These are phyloP conservation scores for Dissophora globulifera DNA, from an alignment of 192 early-diverging fungal genomes.

Conservation along the genomic window DNA sequence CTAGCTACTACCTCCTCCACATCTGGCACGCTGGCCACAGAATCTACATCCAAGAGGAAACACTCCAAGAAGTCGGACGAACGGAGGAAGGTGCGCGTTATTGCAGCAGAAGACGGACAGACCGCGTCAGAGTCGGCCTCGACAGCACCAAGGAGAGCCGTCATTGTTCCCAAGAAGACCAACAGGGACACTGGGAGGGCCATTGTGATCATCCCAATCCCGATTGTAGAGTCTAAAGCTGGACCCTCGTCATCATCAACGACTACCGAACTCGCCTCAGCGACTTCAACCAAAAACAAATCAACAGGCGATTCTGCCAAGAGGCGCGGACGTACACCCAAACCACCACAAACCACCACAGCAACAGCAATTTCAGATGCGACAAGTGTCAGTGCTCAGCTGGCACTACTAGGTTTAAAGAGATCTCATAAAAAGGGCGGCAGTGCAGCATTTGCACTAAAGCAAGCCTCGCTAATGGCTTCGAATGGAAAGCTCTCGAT, in stretches of 20 bases:
- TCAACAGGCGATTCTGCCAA: constrained; percentile 1
- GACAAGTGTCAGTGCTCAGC: background rate
- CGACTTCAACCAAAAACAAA: background rate
- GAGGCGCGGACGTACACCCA: constrained; percentile 15
- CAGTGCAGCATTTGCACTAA: background rate
- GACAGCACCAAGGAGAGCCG: background rate
- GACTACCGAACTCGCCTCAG: background rate
- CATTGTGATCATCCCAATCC: constrained; percentile 51
- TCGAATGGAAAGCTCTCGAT: constrained; percentile 41
- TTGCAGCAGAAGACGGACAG: constrained; percentile 9
- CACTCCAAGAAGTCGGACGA: constrained; percentile 6
- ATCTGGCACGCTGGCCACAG: background rate
- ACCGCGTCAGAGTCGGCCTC: background rate
- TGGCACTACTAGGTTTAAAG: constrained; percentile 6
- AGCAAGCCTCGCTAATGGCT: constrained; percentile 16
- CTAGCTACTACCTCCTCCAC: too few relatives aligned
- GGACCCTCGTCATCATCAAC: background rate
- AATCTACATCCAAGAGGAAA: constrained; percentile 16
- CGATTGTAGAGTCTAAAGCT: background rate
- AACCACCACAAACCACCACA: background rate
- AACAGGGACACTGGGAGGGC: constrained; percentile 13
- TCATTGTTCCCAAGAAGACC: constrained; percentile 13
- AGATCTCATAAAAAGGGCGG: constrained; percentile 27
- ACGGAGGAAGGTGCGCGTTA: constrained; percentile 17
- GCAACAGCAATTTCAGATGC: background rate